phyloP scores from a whole-genome alignment of 306 rosid species.

The Castanea mollissima region DNA sequence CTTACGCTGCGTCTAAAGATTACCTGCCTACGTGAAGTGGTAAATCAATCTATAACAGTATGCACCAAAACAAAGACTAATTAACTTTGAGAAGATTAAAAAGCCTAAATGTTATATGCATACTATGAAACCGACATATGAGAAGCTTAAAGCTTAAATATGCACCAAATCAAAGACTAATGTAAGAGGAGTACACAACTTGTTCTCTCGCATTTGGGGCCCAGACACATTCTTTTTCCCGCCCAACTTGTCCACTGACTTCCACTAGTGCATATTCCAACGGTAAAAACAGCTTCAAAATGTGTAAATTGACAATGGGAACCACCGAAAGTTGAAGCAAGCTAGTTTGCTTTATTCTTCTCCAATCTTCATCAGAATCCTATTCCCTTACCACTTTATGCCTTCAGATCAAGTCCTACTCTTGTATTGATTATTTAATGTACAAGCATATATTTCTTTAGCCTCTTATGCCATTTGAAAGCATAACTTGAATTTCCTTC shows the following conservation, averaged over 20 bases:
- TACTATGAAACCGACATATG: not conserved
- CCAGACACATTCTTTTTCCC: not conserved
- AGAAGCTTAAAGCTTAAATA: not conserved
- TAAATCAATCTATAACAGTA: not conserved
- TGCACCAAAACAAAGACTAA: not conserved
- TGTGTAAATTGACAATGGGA: constrained; percentile 8
- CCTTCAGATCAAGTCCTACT: not conserved
- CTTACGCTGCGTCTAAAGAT: too few relatives aligned
- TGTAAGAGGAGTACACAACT: not conserved
- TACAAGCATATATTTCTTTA: constrained; percentile 8
- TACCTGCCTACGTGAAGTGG: not conserved
- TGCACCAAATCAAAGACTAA: not conserved
- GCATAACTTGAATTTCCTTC: constrained; percentile 1
- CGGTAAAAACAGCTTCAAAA: constrained; percentile 3
- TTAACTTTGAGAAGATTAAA: too few relatives aligned
- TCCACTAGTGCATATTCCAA: not conserved
- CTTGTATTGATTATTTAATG: constrained; percentile 12
- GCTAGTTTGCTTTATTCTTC: constrained; percentile 41
- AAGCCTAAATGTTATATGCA: too few relatives aligned
- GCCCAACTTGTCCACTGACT: constrained; percentile 20
- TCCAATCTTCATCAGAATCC: constrained; percentile 41
- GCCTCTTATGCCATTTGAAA: constrained; percentile 14
- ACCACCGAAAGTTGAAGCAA: constrained; percentile 16
- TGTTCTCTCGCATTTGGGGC: too few relatives aligned
- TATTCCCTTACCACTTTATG: constrained; percentile 34